These are phyloP conservation scores for Fusarium continuum DNA, from an alignment of 2,329 filamentous ascomycete species.

Conservation along the genomic window DNA sequence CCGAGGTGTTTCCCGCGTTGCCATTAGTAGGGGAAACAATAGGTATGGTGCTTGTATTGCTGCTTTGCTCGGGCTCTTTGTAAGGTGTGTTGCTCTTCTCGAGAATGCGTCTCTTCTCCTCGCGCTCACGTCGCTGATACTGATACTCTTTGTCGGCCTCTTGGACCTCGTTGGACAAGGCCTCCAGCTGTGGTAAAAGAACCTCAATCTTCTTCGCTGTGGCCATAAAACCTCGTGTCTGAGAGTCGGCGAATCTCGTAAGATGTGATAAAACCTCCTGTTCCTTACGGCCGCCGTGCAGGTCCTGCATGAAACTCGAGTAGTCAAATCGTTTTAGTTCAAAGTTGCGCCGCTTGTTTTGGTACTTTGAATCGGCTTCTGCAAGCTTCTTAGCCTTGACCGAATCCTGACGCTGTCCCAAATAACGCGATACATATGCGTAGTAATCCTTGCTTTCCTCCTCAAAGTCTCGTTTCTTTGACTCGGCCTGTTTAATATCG, in stretches of 20 bases:
- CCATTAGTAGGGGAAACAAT: conserved; percentile 53
- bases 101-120: conserved; percentile 89
- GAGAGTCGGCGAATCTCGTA: conserved; percentile 91
- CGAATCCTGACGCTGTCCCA: conserved; percentile 95
- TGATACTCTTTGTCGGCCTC: conserved; percentile 97
- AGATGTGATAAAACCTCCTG: conserved; percentile 95
- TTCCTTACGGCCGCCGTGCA: conserved; percentile 98
- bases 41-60: conserved; percentile 50
- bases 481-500: conserved; percentile 97
- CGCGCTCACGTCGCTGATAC: conserved; percentile 91
- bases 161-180: conserved; percentile 86
- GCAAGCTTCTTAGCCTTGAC: conserved; percentile 96
- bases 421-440: conserved; percentile 90
- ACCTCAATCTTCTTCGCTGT: conserved; percentile 88
- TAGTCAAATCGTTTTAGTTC: conserved; percentile 99
- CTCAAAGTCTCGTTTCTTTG: conserved; percentile 97
- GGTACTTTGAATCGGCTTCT: conserved; percentile 96
- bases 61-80: conserved; percentile 71
- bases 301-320: conserved; percentile 97
- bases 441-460: conserved; percentile 99
- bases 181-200: conserved; percentile 88
- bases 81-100: conserved; percentile 86
- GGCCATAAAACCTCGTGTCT: conserved; percentile 82
- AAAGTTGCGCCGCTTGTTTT: conserved; percentile 91
- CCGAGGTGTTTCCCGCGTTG: conserved; percentile 61